phyloP scores from a whole-genome alignment of 352 stramenopile genomes.

The Globisporangium abappressorium region DNA sequence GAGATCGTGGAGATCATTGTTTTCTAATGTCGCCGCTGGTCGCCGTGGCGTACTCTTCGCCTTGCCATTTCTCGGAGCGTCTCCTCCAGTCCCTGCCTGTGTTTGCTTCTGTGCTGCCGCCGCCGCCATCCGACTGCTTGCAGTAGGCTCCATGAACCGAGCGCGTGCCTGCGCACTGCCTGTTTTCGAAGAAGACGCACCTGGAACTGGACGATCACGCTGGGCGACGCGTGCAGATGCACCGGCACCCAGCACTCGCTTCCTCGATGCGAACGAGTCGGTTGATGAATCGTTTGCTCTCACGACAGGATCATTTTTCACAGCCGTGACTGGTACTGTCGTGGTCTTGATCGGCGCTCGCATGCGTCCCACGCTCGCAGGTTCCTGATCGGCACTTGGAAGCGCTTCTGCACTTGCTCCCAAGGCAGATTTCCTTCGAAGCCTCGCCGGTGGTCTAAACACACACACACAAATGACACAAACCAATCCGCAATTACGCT shows the following conservation, averaged over 20 bases:
- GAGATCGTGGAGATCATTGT: constrained; percentile 35
- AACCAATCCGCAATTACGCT: not conserved
- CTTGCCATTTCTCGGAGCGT: constrained; percentile 1
- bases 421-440: not conserved
- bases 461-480: not conserved
- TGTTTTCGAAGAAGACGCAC: not conserved
- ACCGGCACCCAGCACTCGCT: not conserved
- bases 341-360: constrained; percentile 14
- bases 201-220: not conserved
- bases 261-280: not conserved
- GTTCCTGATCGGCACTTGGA: not conserved
- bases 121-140: constrained; percentile 15
- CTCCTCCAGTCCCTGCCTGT: not conserved
- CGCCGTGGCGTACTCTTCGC: not conserved
- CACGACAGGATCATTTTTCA: not conserved
- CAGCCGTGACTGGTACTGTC: not conserved
- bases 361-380: constrained; percentile 1
- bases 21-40: not conserved
- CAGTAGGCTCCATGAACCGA: constrained; percentile 17
- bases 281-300: not conserved
- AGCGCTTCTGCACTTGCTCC: not conserved
- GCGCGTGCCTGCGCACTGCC: not conserved
- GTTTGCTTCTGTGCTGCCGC: constrained; percentile 6
- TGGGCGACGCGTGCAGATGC: not conserved
- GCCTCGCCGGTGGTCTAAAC: constrained; percentile 5